Evolutionary conservation across 331 rosid genomes (phyloP), one percentile per base, ranked within the genome.

Genomic region (Quercus tomentella): DNA sequence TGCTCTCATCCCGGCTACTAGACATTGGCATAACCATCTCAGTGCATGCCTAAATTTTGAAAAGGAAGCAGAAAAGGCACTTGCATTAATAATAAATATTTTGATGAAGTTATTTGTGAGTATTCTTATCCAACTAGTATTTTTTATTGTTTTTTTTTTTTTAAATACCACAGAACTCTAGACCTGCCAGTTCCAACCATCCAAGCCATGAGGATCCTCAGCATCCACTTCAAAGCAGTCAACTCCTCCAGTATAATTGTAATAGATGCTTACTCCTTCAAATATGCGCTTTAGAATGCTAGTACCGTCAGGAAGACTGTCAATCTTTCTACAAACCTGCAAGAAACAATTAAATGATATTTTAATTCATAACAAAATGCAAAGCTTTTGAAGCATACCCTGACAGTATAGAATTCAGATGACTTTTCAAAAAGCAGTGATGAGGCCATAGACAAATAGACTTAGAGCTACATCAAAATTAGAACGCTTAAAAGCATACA

Each of bases 21-120:
- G 97, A 85, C 96, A 90, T 90, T 61, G 98, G 97, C 98, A 94
- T 94, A 74, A 92, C 91, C 97, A 94, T 94, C 84, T 92, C 92
- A 25, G 93, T 94, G 87, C 98, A 94, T 6, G 97, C 94, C 97
- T 91, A 83, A 58, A 66, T 49, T 71, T 80, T 31, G 49, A 11
- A 69, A 51, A 72, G 37, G 70, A 72, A 78, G 56, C 54, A 45
- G 80, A 18, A 49, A 72, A 76, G 83, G 49, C 17, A 57, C 31
- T 28, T 63, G 72, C 78, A 61, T 65, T 12, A 20, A n/a, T 26
- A 52, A 81, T 76, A 82, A 65, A 70, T 61, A 58, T 60, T 77
- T 55, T 68, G 79, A 62, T 74, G 6, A 69, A 60, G 62, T 31
- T 51, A 70, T 41, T 41, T 49, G 54, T 49, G 17, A 49, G 18